Conservation (phyloP, 768 basidiomycete genomes). For the Suillus americanus region DNA sequence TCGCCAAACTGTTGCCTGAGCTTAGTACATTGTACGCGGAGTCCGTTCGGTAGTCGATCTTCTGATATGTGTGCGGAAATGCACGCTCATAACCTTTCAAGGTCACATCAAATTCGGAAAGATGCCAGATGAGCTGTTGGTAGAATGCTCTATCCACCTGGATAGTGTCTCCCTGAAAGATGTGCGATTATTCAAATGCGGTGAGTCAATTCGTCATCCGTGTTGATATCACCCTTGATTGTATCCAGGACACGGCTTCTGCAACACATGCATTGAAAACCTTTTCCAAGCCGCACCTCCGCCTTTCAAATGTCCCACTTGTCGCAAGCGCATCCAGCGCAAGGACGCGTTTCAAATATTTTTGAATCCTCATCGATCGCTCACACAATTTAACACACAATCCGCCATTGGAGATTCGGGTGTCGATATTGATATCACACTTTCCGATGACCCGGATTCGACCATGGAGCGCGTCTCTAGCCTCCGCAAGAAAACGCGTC, state of each 20-base stretch:
- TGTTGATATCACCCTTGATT: slow-evolving; percentile 10
- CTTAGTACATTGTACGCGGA: background rate
- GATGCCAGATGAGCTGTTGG: slow-evolving; percentile 19
- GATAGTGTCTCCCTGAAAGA: slow-evolving; percentile 27
- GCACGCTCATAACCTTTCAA: slow-evolving; percentile 1
- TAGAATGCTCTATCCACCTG: slow-evolving; percentile 34
- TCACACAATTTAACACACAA: slow-evolving; percentile 2
- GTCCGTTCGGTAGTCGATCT: slow-evolving; percentile 1
- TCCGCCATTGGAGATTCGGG: background rate
- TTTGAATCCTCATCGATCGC: slow-evolving; percentile 20
- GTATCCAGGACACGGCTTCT: slow-evolving; percentile 32
- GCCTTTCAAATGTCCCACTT: slow-evolving; percentile 25
- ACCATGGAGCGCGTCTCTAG: background rate
- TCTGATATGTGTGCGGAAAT: background rate
- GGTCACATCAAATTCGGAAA: background rate
- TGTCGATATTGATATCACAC: slow-evolving; percentile 3
- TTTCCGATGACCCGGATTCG: slow-evolving; percentile 1
- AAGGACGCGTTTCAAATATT: slow-evolving; percentile 29
- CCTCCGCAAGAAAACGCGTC: slow-evolving; percentile 9
- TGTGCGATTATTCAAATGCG: slow-evolving; percentile 30
- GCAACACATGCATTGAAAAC: slow-evolving; percentile 26
- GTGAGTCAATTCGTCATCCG: slow-evolving; percentile 13
- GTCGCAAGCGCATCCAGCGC: slow-evolving; percentile 27
- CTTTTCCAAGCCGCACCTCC: slow-evolving; percentile 15
- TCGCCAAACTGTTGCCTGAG: background rate